These are phyloP conservation scores for Paraleonurus japonicus DNA, from an alignment of 257 asterid species.

Conservation along the genomic window DNA sequence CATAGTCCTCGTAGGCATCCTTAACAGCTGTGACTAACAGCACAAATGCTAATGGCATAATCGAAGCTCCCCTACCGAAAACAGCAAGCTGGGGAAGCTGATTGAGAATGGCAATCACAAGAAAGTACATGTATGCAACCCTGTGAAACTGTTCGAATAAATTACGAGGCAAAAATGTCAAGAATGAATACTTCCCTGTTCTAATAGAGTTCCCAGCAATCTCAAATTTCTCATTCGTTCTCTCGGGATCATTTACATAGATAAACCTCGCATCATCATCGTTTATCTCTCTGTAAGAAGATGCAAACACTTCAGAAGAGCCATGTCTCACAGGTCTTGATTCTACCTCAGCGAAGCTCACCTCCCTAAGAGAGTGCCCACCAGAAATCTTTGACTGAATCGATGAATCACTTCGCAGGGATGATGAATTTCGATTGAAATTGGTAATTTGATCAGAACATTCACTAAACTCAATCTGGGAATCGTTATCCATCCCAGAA, in stretches of 20 bases:
- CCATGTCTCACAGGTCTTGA: conserved; percentile 60
- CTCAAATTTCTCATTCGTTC: conserved; percentile 61
- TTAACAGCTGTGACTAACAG: conserved; percentile 84
- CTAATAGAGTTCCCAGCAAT: conserved; percentile 73
- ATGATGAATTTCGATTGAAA: conserved; percentile 36
- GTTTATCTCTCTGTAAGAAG: conserved; percentile 75
- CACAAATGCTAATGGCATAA: conserved; percentile 83
- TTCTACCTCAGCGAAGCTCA: conserved; percentile 52
- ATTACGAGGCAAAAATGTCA: conserved; percentile 95
- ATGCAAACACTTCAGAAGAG: conserved; percentile 65
- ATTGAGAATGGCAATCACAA: conserved; percentile 87
- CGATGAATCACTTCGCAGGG: conserved; percentile 52
- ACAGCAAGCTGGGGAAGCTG: conserved; percentile 98
- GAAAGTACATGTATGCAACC: conserved; percentile 90
- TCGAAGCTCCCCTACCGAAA: conserved; percentile 86
- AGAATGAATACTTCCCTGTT: conserved; percentile 71
- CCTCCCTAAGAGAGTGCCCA: conserved; percentile 62
- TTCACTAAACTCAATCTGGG: conserved; percentile 44
- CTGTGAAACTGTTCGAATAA: conserved; percentile 97
- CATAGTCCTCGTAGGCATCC: conserved; percentile 87
- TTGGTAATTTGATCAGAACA: conserved; percentile 36
- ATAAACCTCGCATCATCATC: conserved; percentile 86
- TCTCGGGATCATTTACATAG: conserved; percentile 68
- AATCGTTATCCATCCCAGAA: conserved; percentile 51
- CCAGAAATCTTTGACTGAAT: conserved; percentile 53